phyloP scores from a whole-genome alignment of 208 protist genomes.

The Lotmaria passim region DNA sequence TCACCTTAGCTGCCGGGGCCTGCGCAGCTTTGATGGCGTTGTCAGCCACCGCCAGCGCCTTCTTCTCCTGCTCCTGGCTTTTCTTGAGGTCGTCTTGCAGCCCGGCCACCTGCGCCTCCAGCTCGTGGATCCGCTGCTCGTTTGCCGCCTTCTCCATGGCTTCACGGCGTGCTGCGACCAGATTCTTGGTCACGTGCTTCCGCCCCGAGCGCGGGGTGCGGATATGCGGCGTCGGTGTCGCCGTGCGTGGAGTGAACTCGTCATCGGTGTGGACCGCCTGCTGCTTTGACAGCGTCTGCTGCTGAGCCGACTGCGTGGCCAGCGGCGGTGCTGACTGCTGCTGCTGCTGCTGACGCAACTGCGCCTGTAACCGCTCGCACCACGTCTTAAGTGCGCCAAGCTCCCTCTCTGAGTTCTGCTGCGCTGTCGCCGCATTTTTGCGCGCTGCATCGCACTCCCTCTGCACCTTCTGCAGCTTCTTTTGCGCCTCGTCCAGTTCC shows the following conservation, averaged over 20 bases:
- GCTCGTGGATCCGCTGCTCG: conserved; percentile 26
- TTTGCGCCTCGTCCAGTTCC: conserved; percentile 36
- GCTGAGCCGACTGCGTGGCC: neutral
- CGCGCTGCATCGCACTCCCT: conserved; percentile 25
- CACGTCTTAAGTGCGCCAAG: conserved; percentile 52
- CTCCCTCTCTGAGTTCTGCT: conserved; percentile 42
- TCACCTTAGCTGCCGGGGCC: neutral
- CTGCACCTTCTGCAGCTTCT: conserved; percentile 32
- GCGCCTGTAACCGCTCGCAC: conserved; percentile 50
- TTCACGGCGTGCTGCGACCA: conserved; percentile 11
- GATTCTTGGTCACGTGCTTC: conserved; percentile 24
- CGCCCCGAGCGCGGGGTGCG: conserved; percentile 30
- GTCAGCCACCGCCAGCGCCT: conserved; percentile 7
- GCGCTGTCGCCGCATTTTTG: conserved; percentile 17
- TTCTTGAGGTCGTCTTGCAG: conserved; percentile 34
- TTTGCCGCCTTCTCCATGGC: conserved; percentile 32
- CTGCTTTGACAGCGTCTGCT: neutral
- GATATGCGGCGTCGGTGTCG: conserved; percentile 20
- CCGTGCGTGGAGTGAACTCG: conserved; percentile 32
- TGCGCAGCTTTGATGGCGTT: conserved; percentile 7
- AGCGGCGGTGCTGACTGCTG: conserved; percentile 10
- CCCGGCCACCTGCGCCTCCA: conserved; percentile 38
- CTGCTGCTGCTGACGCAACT: conserved; percentile 32
- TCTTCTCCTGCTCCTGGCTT: conserved; percentile 24
- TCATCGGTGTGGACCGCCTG: conserved; percentile 9